phyloP scores from a whole-genome alignment of 495 filamentous ascomycete genomes.

The Aspergillus conjunctus region DNA sequence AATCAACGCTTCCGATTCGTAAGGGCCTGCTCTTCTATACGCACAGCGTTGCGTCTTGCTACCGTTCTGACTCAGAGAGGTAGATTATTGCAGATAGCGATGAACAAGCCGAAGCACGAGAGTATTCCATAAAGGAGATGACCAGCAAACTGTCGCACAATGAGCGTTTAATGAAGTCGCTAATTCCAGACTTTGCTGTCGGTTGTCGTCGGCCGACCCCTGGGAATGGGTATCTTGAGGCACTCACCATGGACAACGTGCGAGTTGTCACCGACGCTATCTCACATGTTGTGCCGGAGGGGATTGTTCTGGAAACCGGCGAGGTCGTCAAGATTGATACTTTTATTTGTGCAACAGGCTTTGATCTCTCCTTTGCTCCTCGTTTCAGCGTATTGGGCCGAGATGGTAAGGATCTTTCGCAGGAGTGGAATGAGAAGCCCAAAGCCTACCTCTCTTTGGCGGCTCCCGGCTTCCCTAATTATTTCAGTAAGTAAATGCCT shows the following conservation, averaged over 20 bases:
- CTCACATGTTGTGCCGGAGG: not conserved
- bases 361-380: slow-evolving; percentile 4
- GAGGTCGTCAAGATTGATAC: not conserved
- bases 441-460: slow-evolving; percentile 23
- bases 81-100: slow-evolving; percentile 5
- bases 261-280: slow-evolving; percentile 1
- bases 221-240: slow-evolving; percentile 4
- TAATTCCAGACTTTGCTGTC: slow-evolving; percentile 9
- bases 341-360: slow-evolving; percentile 9
- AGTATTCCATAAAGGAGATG: slow-evolving; percentile 3
- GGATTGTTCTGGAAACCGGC: not conserved
- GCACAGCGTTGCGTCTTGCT: not conserved
- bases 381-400: slow-evolving; percentile 3
- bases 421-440: slow-evolving; percentile 1
- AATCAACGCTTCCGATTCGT: not conserved
- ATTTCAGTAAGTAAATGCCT: slow-evolving; percentile 41
- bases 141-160: not conserved
- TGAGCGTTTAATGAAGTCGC: not conserved
- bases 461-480: slow-evolving; percentile 47
- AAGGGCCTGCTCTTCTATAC: not conserved
- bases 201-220: slow-evolving; percentile 6
- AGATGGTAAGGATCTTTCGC: not conserved
- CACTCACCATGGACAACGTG: not conserved
- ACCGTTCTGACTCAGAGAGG: not conserved
- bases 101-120: not conserved